Evolutionary conservation across 2,329 filamentous ascomycete species (phyloP), one percentile per base, ranked within the genome.

Genomic region (Tolypocladium endophyticum): DNA sequence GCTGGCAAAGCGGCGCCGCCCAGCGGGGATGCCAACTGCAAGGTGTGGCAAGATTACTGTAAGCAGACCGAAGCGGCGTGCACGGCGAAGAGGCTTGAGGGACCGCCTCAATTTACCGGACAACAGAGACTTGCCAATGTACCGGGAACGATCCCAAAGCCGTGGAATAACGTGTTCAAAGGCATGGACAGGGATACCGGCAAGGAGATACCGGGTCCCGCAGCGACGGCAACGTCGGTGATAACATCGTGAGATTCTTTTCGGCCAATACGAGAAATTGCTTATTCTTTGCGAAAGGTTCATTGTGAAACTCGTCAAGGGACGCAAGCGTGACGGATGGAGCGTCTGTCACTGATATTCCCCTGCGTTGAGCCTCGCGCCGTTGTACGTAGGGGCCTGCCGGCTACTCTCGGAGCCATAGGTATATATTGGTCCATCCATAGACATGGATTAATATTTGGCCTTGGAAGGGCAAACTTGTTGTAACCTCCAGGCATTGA

Each of bases 11-110:
- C 7, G 79, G 79, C 82, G 3, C 82, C 81, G 16, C 81, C 86
- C 1, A 85, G 84, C 2, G 87, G 87, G 1, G 72, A 74, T 62
- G 72, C 71, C 1, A 81, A 82, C 64, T 92, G 88, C 72, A 71
- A 78, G 55, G 73, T 80, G 39, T 90, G 84, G 84, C 80, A 84
- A 67, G 68, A 72, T 16, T 87, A 87, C 73, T 91, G 88, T 73
- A 70, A 71, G 41, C 70, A 63, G 3, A 74, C 83, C 58, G 73
- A 78, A 65, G 64, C 68, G 9, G 71, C 68, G 4, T 85, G 82
- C 65, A 63, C 69, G n/a, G 67, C 68, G 1, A 70, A 73, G 1
- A 62, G 75, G 59, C 81, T 76, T 58, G 68, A 68, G 7, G 83
- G 83, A 0, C 82, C 82, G 39, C 79, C 79, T 7, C 67, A 75